Base-by-base conservation (phyloP, 495 filamentous ascomycete genomes). In the Penicillium pancosmium region DNA sequence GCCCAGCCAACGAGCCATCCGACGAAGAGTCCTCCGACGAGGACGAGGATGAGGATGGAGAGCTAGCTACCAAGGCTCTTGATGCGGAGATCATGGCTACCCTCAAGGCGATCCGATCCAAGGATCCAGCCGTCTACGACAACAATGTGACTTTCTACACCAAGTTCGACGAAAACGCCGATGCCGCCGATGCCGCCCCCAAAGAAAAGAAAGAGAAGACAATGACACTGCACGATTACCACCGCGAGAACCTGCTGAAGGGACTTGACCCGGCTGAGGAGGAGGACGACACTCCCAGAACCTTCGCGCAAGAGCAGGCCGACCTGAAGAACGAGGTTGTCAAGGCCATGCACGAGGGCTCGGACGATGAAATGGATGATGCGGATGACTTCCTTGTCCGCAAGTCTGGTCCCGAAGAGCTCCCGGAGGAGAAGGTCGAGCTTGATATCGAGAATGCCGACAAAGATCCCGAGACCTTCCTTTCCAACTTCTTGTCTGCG, bases 111-210 rank as follows among this genome's bases (percentile, higher is more conserved):
- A 94, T 98, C 63, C 85, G 88, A 54, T 86, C 80, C 54, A 97
- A 92, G 72, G 93, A 98, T 67, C 94, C 94, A 19, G 78, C 89
- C 34, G 84, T 98, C 40, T 97, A 97, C 77, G 89, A 98, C 69
- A 81, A 86, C 55, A 80, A 86, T 13, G 80, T 78, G 50, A 90
- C 76, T 15, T 98, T 97, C 78, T 98, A 90, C 72, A 73, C 74
- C 23, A 77, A 86, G 33, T 73, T 86, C 35, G 87, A 91, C 12
- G 74, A 80, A 21, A 72, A 75, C n/a, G 63, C 64, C 8, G 38
- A 66, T 56, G 23, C 64, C n/a, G 63, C 64, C 6, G 38, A 66
- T 56, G 23, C 63, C 21, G 34, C 57, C 7, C 56, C 47, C 16
- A 66, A 68, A 13, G 75, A 76, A 61, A 87, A 86, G 72, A 84